phyloP scores from a whole-genome alignment of 345 rosid species.

The Eucalyptus regnans region DNA sequence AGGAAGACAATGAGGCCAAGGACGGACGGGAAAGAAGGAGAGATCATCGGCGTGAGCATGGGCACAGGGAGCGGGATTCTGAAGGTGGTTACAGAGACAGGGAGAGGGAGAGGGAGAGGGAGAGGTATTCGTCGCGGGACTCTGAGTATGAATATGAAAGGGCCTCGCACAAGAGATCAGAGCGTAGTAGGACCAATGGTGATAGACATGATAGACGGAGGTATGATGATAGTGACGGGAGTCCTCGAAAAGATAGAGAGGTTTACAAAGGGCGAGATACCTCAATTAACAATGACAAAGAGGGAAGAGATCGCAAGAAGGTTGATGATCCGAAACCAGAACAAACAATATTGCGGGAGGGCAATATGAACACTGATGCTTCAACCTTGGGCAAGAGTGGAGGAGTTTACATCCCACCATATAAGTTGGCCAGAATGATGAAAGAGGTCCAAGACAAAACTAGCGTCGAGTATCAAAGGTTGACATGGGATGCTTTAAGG shows the following conservation, averaged over 20 bases:
- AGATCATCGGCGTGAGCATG: conserved; percentile 4
- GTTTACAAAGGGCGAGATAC: conserved; percentile 9
- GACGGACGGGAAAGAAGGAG: conserved; percentile 15
- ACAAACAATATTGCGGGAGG: conserved; percentile 9
- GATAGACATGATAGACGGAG: conserved; percentile 8
- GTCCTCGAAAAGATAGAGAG: conserved; percentile 8
- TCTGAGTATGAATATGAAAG: conserved; percentile 11
- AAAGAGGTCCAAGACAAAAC: conserved; percentile 75
- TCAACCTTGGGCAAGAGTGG: conserved; percentile 44
- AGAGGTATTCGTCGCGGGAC: conserved; percentile 7
- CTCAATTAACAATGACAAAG: conserved; percentile 2
- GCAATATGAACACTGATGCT: conserved; percentile 20
- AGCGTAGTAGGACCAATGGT: background rate
- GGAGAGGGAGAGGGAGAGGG: conserved; percentile 15
- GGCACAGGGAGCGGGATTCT: conserved; percentile 4
- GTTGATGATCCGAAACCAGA: conserved; percentile 15
- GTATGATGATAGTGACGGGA: conserved; percentile 6
- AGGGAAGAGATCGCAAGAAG: conserved; percentile 9
- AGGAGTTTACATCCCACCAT: conserved; percentile 90
- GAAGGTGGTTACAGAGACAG: conserved; percentile 1
- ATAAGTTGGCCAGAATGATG: conserved; percentile 86
- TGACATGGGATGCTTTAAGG: conserved; percentile 95
- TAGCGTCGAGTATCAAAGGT: conserved; percentile 70
- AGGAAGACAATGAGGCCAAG: conserved; percentile 3
- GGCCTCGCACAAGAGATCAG: background rate